Evolutionary conservation across 371 early-diverging fungal species (phyloP).

Genomic region (Thermomucor indicae-seudaticae): DNA sequence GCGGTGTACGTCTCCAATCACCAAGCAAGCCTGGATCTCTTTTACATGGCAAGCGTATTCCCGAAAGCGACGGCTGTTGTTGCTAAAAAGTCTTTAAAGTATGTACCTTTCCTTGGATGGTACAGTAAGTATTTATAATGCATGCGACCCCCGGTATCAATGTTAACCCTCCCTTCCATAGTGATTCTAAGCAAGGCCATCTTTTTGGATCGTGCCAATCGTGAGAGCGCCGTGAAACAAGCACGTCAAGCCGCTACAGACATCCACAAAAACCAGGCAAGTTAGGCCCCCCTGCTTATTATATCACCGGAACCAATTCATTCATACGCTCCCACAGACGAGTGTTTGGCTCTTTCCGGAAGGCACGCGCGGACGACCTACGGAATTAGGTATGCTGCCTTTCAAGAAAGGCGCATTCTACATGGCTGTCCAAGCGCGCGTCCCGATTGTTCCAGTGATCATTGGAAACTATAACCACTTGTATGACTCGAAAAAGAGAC

Average conservation of each 20-base stretch:
- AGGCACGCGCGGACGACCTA: slow-evolving; percentile 84
- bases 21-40: slow-evolving; percentile 80
- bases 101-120: slow-evolving; percentile 82
- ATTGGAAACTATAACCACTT: slow-evolving; percentile 72
- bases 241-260: slow-evolving; percentile 71
- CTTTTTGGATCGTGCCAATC: slow-evolving; percentile 88
- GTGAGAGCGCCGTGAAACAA: slow-evolving; percentile 74
- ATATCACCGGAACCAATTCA: background rate
- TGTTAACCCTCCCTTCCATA: slow-evolving; percentile 14
- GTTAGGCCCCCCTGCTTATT: slow-evolving; percentile 1
- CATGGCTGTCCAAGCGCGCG: slow-evolving; percentile 81
- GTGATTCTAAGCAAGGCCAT: slow-evolving; percentile 77
- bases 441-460: slow-evolving; percentile 91
- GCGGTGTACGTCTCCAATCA: slow-evolving; percentile 82
- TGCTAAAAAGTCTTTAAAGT: slow-evolving; percentile 77
- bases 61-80: slow-evolving; percentile 71
- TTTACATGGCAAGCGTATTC: slow-evolving; percentile 68
- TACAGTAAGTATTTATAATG: slow-evolving; percentile 63
- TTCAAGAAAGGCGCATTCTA: slow-evolving; percentile 95
- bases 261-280: slow-evolving; percentile 74
- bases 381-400: slow-evolving; percentile 71
- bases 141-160: background rate
- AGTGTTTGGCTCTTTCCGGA: slow-evolving; percentile 91
- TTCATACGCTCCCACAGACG: slow-evolving; percentile 27
- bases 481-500: slow-evolving; percentile 56